Evolutionary conservation across 2,329 filamentous ascomycete genomes (phyloP).

Genomic region (Pseudogymnoascus sp.): DNA sequence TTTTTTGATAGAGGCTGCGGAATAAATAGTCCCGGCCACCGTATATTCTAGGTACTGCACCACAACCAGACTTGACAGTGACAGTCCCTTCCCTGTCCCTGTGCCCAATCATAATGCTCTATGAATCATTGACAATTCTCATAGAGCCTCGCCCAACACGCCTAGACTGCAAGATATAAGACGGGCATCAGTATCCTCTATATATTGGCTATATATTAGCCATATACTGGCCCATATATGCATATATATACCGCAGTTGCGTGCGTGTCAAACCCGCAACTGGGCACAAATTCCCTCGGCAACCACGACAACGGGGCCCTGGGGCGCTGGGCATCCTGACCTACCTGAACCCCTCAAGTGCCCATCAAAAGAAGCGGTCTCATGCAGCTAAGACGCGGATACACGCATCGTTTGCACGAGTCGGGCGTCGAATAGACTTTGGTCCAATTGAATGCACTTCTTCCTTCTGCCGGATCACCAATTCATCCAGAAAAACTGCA

Average conservation of each 20-base stretch:
- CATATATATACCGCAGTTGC: background rate
- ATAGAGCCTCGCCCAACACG: background rate
- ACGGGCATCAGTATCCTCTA: background rate
- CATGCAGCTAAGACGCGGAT: slow-evolving; percentile 3
- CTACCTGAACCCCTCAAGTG: background rate
- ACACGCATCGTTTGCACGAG: background rate
- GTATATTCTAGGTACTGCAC: slow-evolving; percentile 1
- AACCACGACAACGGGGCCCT: background rate
- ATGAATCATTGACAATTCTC: background rate
- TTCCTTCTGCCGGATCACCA: background rate
- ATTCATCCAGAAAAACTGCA: slow-evolving; percentile 8
- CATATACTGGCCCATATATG: background rate
- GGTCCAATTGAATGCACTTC: background rate
- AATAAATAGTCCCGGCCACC: slow-evolving; percentile 1
- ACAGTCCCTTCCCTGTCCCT: background rate
- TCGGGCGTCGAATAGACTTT: background rate
- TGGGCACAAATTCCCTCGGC: background rate
- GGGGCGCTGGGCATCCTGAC: background rate
- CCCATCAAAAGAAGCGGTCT: slow-evolving; percentile 1
- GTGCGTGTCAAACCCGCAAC: background rate
- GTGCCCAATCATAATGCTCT: background rate
- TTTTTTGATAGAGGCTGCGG: slow-evolving; percentile 9
- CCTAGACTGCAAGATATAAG: background rate
- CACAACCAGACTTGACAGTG: background rate
- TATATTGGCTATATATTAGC: background rate